A percentile compares a stretch with the other conserved stretches of the same genome.
Conservation (phyloP, 164 flowering plant species). For the Umbellularia californica region DNA sequence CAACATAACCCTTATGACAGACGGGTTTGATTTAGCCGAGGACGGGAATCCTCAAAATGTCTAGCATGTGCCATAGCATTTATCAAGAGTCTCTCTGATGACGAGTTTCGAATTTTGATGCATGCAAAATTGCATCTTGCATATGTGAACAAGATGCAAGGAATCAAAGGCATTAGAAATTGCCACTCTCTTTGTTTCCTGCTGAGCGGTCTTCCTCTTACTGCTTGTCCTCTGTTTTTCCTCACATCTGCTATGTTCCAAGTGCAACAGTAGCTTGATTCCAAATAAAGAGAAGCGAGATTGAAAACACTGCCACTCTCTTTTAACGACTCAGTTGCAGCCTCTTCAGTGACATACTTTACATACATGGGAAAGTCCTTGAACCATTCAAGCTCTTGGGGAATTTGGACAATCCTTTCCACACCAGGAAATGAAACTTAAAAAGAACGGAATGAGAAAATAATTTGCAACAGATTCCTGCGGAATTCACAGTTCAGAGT, state of each 20-base stretch:
- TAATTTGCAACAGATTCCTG: neutral
- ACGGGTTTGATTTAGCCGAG: too few species aligned
- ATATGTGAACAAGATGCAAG: constrained; percentile 41
- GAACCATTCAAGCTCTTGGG: constrained; percentile 75
- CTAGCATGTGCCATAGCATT: too few species aligned
- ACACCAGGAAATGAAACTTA: constrained; percentile 91
- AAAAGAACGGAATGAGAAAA: neutral
- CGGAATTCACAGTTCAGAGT: neutral
- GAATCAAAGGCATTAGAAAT: constrained; percentile 58
- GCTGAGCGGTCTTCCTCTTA: constrained; percentile 86
- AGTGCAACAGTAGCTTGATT: constrained; percentile 41
- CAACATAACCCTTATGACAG: too few species aligned
- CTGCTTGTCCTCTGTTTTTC: constrained; percentile 72
- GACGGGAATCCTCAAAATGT: too few species aligned
- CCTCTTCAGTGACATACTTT: constrained; percentile 39
- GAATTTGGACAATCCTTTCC: constrained; percentile 69
- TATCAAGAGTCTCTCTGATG: too few species aligned
- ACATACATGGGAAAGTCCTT: constrained; percentile 72
- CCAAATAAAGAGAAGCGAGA: constrained; percentile 66
- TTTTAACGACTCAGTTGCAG: constrained; percentile 22
- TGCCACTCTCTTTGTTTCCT: constrained; percentile 87
- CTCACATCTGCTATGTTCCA: constrained; percentile 90
- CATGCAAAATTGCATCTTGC: too few species aligned
- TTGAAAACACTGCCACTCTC: constrained; percentile 75
- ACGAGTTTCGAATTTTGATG: too few species aligned